phyloP scores from a whole-genome alignment of 495 filamentous ascomycete species.

The Aspergillus heteromorphus region DNA sequence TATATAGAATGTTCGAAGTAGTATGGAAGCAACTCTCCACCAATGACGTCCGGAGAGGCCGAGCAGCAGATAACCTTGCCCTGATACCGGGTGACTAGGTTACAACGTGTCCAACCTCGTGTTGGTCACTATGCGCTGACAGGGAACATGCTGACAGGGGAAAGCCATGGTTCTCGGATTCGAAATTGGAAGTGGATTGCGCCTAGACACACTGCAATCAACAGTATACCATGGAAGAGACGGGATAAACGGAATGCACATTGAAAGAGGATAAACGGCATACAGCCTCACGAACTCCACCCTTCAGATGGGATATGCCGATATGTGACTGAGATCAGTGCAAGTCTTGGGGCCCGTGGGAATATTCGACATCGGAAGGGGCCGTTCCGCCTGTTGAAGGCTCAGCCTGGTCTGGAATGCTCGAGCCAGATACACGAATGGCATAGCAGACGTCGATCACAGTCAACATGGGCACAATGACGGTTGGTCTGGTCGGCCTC shows the following conservation, averaged over 20 bases:
- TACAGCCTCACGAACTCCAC: not conserved
- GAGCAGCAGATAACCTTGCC: not conserved
- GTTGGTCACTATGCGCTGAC: not conserved
- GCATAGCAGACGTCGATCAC: not conserved
- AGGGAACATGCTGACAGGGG: not conserved
- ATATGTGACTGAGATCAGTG: not conserved
- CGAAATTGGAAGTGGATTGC: not conserved
- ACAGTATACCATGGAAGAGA: not conserved
- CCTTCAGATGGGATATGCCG: not conserved
- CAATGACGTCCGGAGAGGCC: not conserved
- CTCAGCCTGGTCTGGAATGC: not conserved
- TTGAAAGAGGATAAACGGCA: not conserved
- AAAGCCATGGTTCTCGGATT: not conserved
- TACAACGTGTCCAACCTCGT: not conserved
- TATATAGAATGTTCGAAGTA: conserved; percentile 1
- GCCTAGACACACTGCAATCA: not conserved
- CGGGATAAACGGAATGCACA: not conserved
- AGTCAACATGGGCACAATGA: not conserved
- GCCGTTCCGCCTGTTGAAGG: not conserved
- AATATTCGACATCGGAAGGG: not conserved
- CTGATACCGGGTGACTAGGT: not conserved
- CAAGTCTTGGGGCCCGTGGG: not conserved
- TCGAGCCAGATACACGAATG: not conserved
- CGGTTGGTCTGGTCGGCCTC: not conserved
- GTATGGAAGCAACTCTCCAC: not conserved